phyloP scores from a whole-genome alignment of 495 filamentous ascomycete genomes.

The Annulohypoxylon moriforme region DNA sequence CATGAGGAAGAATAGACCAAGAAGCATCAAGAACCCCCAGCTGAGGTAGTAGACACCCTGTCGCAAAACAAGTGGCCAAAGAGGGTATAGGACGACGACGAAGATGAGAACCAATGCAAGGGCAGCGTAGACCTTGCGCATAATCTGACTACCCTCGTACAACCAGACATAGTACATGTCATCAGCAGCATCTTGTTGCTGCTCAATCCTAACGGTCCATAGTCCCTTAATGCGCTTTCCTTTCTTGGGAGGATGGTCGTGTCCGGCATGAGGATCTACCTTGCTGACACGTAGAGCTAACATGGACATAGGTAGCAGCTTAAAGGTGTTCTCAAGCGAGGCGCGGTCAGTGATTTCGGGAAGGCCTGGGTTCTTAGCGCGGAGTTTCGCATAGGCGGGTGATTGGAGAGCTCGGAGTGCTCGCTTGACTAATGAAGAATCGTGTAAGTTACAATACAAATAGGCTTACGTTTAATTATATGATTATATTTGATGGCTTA shows the following conservation, averaged over 20 bases:
- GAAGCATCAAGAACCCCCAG: slow-evolving; percentile 90
- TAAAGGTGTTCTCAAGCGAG: slow-evolving; percentile 91
- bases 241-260: slow-evolving; percentile 74
- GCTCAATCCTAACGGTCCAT: slow-evolving; percentile 97
- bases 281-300: slow-evolving; percentile 92
- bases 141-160: slow-evolving; percentile 93
- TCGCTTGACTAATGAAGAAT: slow-evolving; percentile 79
- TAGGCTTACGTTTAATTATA: not conserved
- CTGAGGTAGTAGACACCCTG: slow-evolving; percentile 97
- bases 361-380: slow-evolving; percentile 87
- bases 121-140: slow-evolving; percentile 88
- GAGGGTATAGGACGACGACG: slow-evolving; percentile 90
- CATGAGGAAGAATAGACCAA: slow-evolving; percentile 98
- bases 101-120: slow-evolving; percentile 86
- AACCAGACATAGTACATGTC: slow-evolving; percentile 97
- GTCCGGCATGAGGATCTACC: slow-evolving; percentile 77
- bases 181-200: slow-evolving; percentile 90
- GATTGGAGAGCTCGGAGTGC: slow-evolving; percentile 93
- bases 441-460: slow-evolving; percentile 18
- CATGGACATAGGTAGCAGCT: slow-evolving; percentile 94
- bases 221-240: slow-evolving; percentile 93
- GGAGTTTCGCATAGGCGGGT: slow-evolving; percentile 85
- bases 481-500: slow-evolving; percentile 49
- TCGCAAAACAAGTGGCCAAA: slow-evolving; percentile 92
- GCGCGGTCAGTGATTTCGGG: slow-evolving; percentile 88